Conservation (phyloP, 208 protist species). For the Trypanosoma boissoni region DNA sequence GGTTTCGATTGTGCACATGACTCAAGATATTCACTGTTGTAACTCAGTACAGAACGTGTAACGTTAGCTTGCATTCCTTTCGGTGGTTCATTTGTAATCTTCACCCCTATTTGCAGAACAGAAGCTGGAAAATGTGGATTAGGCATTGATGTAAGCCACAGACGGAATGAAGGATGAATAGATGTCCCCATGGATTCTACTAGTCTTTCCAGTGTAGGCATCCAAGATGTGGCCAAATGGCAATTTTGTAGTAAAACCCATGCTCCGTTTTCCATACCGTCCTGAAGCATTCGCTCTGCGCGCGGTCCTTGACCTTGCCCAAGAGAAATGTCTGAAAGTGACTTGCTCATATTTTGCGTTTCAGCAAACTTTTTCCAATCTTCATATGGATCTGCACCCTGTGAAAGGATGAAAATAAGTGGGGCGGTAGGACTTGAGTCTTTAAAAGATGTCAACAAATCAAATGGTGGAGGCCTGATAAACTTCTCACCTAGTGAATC, state of each 20-base stretch:
- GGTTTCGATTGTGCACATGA: slow-evolving; percentile 78
- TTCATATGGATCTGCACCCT: slow-evolving; percentile 96
- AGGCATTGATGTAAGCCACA: slow-evolving; percentile 99
- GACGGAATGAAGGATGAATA: slow-evolving; percentile 95
- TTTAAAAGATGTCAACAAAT: slow-evolving; percentile 94
- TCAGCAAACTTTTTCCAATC: slow-evolving; percentile 97
- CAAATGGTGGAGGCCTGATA: slow-evolving; percentile 96
- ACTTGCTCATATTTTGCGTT: slow-evolving; percentile 94
- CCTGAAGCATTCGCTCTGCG: slow-evolving; percentile 92
- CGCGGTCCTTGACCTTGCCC: slow-evolving; percentile 98
- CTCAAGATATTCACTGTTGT: slow-evolving; percentile 85
- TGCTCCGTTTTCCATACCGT: slow-evolving; percentile 92
- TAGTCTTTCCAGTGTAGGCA: slow-evolving; percentile 96
- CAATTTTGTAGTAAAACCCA: slow-evolving; percentile 99
- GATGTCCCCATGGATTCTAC: slow-evolving; percentile 90
- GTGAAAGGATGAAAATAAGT: slow-evolving; percentile 98
- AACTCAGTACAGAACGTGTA: slow-evolving; percentile 82
- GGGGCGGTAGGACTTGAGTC: slow-evolving; percentile 91
- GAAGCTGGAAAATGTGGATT: slow-evolving; percentile 95
- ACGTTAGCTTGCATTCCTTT: slow-evolving; percentile 97
- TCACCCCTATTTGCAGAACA: slow-evolving; percentile 98
- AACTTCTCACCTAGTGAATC: slow-evolving; percentile 92
- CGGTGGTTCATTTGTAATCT: slow-evolving; percentile 99
- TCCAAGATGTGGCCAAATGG: slow-evolving; percentile 97
- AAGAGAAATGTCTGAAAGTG: slow-evolving; percentile 95